Evolutionary conservation across 345 rosid species (phyloP), one percentile per base, ranked within the genome.

Genomic region (Gossypium raimondii): DNA sequence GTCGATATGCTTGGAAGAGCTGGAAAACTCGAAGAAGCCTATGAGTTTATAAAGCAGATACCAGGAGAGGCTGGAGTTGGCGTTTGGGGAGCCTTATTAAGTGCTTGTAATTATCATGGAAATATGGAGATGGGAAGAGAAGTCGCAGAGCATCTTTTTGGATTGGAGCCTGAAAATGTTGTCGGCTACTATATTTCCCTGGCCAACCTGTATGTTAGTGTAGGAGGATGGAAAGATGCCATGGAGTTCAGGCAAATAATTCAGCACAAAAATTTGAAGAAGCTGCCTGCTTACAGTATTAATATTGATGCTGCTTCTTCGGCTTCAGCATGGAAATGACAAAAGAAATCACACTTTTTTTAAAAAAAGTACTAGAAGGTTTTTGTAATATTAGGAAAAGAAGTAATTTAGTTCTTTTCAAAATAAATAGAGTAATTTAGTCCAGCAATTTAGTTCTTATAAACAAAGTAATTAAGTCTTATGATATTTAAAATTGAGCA

Each of bases 1-100:
- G 83, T 81, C 72, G 90, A 89, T 85, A 82, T 89, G 73, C 80
- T 87, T 7, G 88, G 90, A 43, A 76, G 90, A 41, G 83, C 86
- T 18, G 92, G 92, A 16, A 56, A 78, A 60, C 76, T 88, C 22
- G 76, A 76, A 52, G 84, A 89, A 80, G 90, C 85, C 25, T 73
- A 78, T 38, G 50, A 51, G 63, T 85, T 89, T 76, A 86, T 89
- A 18, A 74, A 82, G 41, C 76, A 76, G 43, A 85, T 89, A 87
- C 85, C 90, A 43, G 74, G 81, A 77, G 83, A 79, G 50, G 89
- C 88, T 56, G 83, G 87, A 70, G 73, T 82, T 53, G 73, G 76
- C 6, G 80, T 89, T 52, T 86, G 92, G 94, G 64, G 87, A 63
- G 81, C 90, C 48, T 66, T 89, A 48, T 85, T 89, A 11, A 85